phyloP scores from a whole-genome alignment of 805 yeast genomes.

The Saccharomycopsis sp. region DNA sequence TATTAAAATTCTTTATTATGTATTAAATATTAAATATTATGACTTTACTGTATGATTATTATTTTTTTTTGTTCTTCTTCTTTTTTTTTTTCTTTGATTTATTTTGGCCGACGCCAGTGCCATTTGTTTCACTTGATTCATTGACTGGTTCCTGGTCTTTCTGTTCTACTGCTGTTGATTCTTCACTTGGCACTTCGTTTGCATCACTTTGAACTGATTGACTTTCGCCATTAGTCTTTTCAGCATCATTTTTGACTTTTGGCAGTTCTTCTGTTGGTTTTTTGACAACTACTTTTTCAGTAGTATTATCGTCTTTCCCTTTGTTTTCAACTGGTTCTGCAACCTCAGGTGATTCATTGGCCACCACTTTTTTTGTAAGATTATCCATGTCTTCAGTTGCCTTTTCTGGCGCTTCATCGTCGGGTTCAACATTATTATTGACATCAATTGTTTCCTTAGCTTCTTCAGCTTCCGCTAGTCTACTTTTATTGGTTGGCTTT shows the following conservation, averaged over 20 bases:
- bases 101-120: background rate
- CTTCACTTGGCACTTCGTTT: too few relatives aligned
- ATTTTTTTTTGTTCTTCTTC: background rate
- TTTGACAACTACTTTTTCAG: too few relatives aligned
- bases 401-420: background rate
- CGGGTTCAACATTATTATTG: background rate
- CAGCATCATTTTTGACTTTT: too few relatives aligned
- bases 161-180: background rate
- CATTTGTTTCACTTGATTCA: background rate
- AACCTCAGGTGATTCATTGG: too few relatives aligned
- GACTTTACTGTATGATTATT: background rate
- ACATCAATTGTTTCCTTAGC: background rate
- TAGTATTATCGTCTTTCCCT: too few relatives aligned
- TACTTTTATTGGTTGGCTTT: background rate
- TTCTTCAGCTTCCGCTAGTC: background rate
- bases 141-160: background rate
- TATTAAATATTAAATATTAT: background rate
- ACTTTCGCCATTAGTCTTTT: too few relatives aligned
- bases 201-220: too few relatives aligned
- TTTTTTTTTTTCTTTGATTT: background rate
- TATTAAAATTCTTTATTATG: too few relatives aligned
- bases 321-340: too few relatives aligned
- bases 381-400: background rate
- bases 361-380: too few relatives aligned
- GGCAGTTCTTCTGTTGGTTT: too few relatives aligned